Percentiles rank a stretch among this genome's conserved stretches.
phyloP scores from a whole-genome alignment of 2,329 filamentous ascomycete species.

The Coniochaeta prunicola region DNA sequence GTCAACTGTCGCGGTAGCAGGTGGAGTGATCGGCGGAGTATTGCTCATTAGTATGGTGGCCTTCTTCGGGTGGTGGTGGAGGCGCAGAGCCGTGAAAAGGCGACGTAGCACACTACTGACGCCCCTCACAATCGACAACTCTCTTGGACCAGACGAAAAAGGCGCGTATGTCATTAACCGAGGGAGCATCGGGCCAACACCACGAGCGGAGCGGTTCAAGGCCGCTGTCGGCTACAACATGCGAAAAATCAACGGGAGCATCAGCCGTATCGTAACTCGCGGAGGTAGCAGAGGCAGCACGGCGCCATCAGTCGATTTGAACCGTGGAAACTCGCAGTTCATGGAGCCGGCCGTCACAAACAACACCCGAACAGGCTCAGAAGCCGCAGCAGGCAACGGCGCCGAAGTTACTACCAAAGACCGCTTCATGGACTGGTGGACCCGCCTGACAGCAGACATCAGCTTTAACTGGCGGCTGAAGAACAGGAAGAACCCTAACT shows the following conservation, averaged over 20 bases:
- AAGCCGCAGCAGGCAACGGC: constrained; percentile 12
- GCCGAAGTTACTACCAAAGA: constrained; percentile 24
- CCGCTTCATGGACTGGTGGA: constrained; percentile 37
- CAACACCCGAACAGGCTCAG: constrained; percentile 27
- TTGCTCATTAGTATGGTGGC: constrained; percentile 36
- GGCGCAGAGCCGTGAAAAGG: constrained; percentile 32
- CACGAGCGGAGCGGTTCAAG: constrained; percentile 32
- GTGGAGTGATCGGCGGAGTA: constrained; percentile 42
- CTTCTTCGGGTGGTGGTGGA: constrained; percentile 44
- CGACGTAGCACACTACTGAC: constrained; percentile 42
- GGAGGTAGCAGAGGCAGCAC: constrained; percentile 21
- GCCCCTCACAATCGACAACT: constrained; percentile 31
- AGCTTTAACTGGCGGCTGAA: constrained; percentile 29
- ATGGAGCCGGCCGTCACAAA: constrained; percentile 25
- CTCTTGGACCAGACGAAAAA: constrained; percentile 19
- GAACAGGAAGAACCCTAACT: constrained; percentile 16
- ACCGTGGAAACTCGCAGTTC: constrained; percentile 48
- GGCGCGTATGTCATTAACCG: constrained; percentile 34
- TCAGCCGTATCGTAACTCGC: constrained; percentile 23
- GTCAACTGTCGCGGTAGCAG: constrained; percentile 38
- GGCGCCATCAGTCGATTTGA: constrained; percentile 37
- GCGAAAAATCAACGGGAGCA: constrained; percentile 25
- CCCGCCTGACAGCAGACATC: constrained; percentile 30
- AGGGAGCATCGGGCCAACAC: constrained; percentile 41
- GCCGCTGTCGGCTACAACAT: constrained; percentile 29